phyloP scores from a whole-genome alignment of 345 rosid genomes.

The Clausena lansium region DNA sequence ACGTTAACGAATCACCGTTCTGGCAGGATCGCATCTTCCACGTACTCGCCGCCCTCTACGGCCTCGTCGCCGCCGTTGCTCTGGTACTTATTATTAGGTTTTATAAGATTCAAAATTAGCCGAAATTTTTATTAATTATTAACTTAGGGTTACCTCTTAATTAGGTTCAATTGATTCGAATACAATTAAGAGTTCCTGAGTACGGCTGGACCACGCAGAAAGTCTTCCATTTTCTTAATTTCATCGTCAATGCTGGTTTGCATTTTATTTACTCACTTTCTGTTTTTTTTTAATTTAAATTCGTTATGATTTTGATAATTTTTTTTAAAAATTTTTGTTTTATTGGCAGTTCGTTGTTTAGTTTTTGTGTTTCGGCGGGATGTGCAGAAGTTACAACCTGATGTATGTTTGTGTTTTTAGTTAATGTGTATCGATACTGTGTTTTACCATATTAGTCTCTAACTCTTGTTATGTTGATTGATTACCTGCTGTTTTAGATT shows the following conservation, averaged over 20 bases:
- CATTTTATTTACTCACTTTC: background rate
- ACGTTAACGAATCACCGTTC: conserved; percentile 52
- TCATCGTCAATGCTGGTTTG: conserved; percentile 89
- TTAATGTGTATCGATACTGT: background rate
- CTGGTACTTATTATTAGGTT: conserved; percentile 34
- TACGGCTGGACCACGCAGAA: conserved; percentile 97
- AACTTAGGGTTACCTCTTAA: background rate
- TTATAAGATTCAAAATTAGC: too few relatives aligned
- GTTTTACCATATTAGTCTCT: background rate
- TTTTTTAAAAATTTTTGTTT: conserved; percentile 4
- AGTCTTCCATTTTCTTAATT: conserved; percentile 91
- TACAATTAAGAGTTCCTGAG: conserved; percentile 89
- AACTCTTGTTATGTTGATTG: conserved; percentile 10
- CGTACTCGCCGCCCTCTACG: conserved; percentile 63
- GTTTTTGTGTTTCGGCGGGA: conserved; percentile 69
- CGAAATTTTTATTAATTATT: too few relatives aligned
- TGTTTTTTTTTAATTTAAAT: background rate
- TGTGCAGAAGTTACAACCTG: conserved; percentile 59
- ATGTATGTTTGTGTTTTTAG: conserved; percentile 26
- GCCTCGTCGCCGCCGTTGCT: conserved; percentile 67
- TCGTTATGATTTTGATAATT: background rate
- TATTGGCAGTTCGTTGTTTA: conserved; percentile 59
- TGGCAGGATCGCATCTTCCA: conserved; percentile 94
- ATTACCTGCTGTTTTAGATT: conserved; percentile 41
- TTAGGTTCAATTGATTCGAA: conserved; percentile 82